Evolutionary conservation across 352 stramenopile species (phyloP), one percentile per base, ranked within the genome.

Genomic region (Phytophthora chlamydospora): DNA sequence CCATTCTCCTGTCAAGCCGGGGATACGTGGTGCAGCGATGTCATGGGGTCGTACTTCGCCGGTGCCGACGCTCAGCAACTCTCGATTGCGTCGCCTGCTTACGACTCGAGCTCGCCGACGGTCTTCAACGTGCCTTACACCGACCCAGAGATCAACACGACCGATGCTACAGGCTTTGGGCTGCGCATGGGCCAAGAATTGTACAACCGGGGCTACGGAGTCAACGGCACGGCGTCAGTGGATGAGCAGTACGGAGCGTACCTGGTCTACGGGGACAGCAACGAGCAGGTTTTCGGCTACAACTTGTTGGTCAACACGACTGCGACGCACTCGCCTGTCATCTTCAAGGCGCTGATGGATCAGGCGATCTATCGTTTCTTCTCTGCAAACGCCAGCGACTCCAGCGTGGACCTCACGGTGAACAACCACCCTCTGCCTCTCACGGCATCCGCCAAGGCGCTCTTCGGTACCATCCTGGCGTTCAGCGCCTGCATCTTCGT

Each of bases 401-500:
- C 55, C 3, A 58, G 21, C 17, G 54, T 73, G 9, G 31, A 71
- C 44, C 51, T 85, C 10, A 75, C 65, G 32, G 73, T 83, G 10
- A 80, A 74, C 61, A 73, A 47, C 29, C 56, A 84, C 51, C 70
- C 75, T 21, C 40, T 81, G 9, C 76, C 75, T 21, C 43, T 78
- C 7, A 79, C 68, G 1, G 59, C 61, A 1, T 68, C 54, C 1
- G 53, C 50, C 14, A 75, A 76, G 48, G 58, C 66, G 19, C 38
- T 80, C 3, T 80, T 77, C 33, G 66, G 57, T 5, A 72, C 75
- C 7, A 68, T 73, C 40, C 45, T 83, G 19, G 70, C 74, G 9
- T 83, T 97, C 44, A 67, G 90, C 21, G 83, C 89, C 33, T 78
- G 69, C 11, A 58, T 88, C 16, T 83, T 97, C 49, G 88, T 97